Evolutionary conservation across 257 asterid genomes (phyloP).

Genomic region (Salvia hispanica): DNA sequence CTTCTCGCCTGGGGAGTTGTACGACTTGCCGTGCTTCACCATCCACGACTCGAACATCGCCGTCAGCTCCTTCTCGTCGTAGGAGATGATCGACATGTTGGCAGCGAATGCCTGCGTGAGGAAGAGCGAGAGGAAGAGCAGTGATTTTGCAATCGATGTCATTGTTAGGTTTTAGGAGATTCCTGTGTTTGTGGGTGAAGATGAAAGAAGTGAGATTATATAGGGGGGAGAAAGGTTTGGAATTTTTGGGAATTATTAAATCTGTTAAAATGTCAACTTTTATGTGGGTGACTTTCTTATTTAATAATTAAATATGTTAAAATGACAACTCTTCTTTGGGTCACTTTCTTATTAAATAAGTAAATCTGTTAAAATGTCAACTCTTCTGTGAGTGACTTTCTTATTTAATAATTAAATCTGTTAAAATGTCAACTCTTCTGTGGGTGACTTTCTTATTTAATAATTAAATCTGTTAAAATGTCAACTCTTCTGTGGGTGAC

Average conservation of each 20-base stretch:
- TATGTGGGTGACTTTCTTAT: too few relatives aligned
- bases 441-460: too few relatives aligned
- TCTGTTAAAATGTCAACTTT: too few relatives aligned
- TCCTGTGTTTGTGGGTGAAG: slow-evolving; percentile 15
- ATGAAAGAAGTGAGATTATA: background rate
- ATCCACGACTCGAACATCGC: slow-evolving; percentile 61
- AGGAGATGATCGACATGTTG: slow-evolving; percentile 64
- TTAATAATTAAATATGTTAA: too few relatives aligned
- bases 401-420: too few relatives aligned
- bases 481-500: too few relatives aligned
- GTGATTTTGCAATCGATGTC: slow-evolving; percentile 20
- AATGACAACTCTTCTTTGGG: too few relatives aligned
- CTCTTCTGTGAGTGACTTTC: too few relatives aligned
- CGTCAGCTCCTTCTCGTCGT: slow-evolving; percentile 50
- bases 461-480: too few relatives aligned
- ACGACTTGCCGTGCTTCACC: slow-evolving; percentile 55
- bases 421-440: too few relatives aligned
- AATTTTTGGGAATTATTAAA: slow-evolving; percentile 11
- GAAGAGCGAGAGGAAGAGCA: slow-evolving; percentile 31
- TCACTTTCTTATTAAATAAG: too few relatives aligned
- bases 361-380: too few relatives aligned
- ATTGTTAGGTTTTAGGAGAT: slow-evolving; percentile 25
- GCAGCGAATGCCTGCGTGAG: slow-evolving; percentile 39
- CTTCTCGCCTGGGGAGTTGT: slow-evolving; percentile 56
- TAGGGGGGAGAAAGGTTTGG: slow-evolving; percentile 21